Evolutionary conservation across 2,329 filamentous ascomycete genomes (phyloP).

Genomic region (Cercospora janseana): DNA sequence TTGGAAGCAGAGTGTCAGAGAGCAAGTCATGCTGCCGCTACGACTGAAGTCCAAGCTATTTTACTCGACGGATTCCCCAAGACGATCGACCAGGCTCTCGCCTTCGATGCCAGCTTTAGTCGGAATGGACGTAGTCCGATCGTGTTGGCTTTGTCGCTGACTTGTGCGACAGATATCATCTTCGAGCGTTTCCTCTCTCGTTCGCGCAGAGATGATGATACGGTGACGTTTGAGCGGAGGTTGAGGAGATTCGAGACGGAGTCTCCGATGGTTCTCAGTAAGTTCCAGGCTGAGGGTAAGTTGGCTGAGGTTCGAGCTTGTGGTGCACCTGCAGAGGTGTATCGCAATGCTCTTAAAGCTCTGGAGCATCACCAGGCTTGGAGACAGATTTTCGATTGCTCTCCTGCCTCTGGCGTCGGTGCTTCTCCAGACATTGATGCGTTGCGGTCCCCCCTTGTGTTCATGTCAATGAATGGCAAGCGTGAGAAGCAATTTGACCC

Average conservation of each 20-base stretch:
- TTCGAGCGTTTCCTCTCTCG: neutral
- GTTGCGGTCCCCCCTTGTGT: too few species aligned
- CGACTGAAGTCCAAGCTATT: neutral
- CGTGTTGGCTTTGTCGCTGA: neutral
- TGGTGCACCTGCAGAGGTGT: neutral
- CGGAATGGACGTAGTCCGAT: neutral
- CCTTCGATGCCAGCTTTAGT: neutral
- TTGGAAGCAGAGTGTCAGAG: neutral
- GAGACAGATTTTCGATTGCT: neutral
- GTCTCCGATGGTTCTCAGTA: neutral
- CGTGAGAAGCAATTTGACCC: too few species aligned
- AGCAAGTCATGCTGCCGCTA: neutral
- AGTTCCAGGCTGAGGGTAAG: neutral
- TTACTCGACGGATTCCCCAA: neutral
- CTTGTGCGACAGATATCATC: neutral
- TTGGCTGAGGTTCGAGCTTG: neutral
- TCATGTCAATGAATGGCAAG: too few species aligned
- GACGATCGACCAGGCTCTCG: neutral
- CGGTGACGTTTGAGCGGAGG: neutral
- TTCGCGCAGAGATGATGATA: neutral
- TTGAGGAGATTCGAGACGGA: neutral
- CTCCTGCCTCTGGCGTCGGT: neutral
- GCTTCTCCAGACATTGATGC: too few species aligned
- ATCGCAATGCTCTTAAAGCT: neutral
- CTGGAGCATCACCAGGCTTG: neutral